Base-by-base conservation (phyloP, 148 eudicot species). In the Silene latifolia region DNA sequence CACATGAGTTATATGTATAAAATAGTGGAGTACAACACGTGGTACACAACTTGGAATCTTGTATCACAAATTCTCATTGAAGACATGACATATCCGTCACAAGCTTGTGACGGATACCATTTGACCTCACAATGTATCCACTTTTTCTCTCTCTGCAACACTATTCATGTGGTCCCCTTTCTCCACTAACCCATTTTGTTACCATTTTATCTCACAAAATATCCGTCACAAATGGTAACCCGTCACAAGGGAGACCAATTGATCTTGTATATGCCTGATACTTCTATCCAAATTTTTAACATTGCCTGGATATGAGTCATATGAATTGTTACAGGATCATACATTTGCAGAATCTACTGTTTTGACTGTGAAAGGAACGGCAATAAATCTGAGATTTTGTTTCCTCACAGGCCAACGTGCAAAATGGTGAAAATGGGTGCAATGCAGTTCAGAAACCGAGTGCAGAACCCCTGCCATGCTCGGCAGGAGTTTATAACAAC, bases 371-470 rank as follows among this genome's bases (percentile, higher is more conserved):
- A 1, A 13, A 51, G 56, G 18, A 51, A 51, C 56, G 13, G 56
- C 56, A 18, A 15, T 13, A 51, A 51, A 51, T 3, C 56, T 51
- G 17, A 51, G 56, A 15, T 4, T 51, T 51, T 51, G 17, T 12
- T 9, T 12, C 56, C 5, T 51, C 9, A 65, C 73, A 85, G 87
- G 77, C 69, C 65, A 71, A 77, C 29, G 69, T 63, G 29, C 82
- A 73, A 62, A 29, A 35, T n/a, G 72, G 63, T 32, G 76, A 59
- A 24, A 69, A 67, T 9, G 75, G 74, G 29, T 60, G 71, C 79
- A 72, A 66, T 79, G 67, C 82, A 68, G 63, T 25, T 75, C 88
- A 81, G 75, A 88, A 79, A 74, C 53, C 86, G 32, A 87, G 83
- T 80, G 82, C 81, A 19, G 81, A 76, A 17, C 53, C 76, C 32